A percentile compares a stretch with the other conserved stretches of the same genome.
phyloP scores from a whole-genome alignment of 306 rosid genomes.

The Castanea mollissima region DNA sequence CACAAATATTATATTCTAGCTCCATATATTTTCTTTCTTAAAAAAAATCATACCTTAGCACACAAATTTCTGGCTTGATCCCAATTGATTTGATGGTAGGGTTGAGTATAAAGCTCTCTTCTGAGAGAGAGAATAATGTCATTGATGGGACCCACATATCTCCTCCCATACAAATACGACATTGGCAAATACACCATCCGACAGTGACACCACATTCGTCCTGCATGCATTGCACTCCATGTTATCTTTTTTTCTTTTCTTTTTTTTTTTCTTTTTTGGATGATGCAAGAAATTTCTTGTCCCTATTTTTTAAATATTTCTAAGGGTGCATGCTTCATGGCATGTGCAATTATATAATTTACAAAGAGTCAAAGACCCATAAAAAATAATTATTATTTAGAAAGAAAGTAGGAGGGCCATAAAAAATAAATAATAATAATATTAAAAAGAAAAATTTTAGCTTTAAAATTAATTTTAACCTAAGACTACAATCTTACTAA shows the following conservation, averaged over 20 bases:
- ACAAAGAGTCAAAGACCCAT: too few species aligned
- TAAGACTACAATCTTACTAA: too few species aligned
- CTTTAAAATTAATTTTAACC: too few species aligned
- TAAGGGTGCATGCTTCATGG: too few species aligned
- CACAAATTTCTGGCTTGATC: constrained; percentile 41
- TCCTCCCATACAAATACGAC: constrained; percentile 67
- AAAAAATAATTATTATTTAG: too few species aligned
- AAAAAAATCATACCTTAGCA: constrained; percentile 42
- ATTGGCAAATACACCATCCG: constrained; percentile 62
- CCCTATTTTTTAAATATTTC: too few species aligned
- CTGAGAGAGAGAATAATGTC: constrained; percentile 41
- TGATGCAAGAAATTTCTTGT: too few species aligned
- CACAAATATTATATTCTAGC: too few species aligned
- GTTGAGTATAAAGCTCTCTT: constrained; percentile 50
- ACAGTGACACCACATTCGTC: constrained; percentile 81
- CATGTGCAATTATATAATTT: too few species aligned
- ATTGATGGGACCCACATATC: constrained; percentile 55
- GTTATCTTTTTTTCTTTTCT: background rate
- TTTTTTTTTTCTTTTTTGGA: background rate
- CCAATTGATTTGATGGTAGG: constrained; percentile 55
- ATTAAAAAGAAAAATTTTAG: too few species aligned
- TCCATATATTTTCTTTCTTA: background rate
- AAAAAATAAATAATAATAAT: too few species aligned
- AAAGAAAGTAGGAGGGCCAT: too few species aligned
- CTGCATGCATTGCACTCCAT: constrained; percentile 19